phyloP scores from a whole-genome alignment of 129 eudicot genomes.

The Mikania micrantha region DNA sequence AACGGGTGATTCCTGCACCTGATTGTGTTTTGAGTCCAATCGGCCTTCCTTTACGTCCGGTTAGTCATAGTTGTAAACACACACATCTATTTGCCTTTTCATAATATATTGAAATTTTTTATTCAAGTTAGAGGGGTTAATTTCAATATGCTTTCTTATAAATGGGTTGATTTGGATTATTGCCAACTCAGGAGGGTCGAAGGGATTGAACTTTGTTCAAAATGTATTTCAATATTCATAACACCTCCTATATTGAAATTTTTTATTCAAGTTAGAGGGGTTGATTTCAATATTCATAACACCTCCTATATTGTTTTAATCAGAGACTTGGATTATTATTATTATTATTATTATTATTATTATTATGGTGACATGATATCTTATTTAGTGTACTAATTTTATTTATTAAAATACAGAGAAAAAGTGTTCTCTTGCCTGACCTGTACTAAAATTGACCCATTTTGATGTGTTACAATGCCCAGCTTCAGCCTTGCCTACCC shows the following conservation, averaged over 20 bases:
- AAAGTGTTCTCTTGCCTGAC: not conserved
- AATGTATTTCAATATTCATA: no score
- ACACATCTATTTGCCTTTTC: not conserved
- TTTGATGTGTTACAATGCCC: not conserved
- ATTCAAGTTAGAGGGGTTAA: not conserved
- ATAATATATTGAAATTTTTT: not conserved
- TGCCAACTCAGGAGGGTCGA: not conserved
- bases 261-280: no score
- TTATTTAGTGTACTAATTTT: not conserved
- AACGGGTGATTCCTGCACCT: slow-evolving; percentile 73
- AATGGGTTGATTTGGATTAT: not conserved
- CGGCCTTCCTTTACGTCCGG: slow-evolving; percentile 95
- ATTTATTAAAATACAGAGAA: not conserved
- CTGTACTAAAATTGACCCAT: not conserved
- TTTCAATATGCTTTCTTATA: not conserved
- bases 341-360: no score
- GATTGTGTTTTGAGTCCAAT: slow-evolving; percentile 85
- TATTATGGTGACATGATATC: not conserved
- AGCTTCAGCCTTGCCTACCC: not conserved
- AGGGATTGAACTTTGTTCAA: not conserved
- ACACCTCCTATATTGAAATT: no score
- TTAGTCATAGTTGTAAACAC: slow-evolving; percentile 28
- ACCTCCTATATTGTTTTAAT: not conserved
- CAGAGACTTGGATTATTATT: not conserved
- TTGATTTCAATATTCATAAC: not conserved